phyloP scores from a whole-genome alignment of 352 stramenopile genomes.

The Pythium utonaiense region DNA sequence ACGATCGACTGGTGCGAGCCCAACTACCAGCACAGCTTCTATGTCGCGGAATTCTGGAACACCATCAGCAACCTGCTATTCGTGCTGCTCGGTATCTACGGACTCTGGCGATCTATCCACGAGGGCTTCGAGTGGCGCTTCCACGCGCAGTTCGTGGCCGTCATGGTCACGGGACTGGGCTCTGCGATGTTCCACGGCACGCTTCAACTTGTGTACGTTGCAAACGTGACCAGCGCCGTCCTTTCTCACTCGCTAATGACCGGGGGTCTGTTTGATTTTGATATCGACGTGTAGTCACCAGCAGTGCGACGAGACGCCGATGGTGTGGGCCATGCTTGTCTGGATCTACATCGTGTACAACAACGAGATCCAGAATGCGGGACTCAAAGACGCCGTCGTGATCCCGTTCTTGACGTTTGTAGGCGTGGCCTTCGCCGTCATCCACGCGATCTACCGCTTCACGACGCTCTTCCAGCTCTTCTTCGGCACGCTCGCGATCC shows the following conservation, averaged over 20 bases:
- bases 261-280: neutral
- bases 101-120: slow-evolving; percentile 57
- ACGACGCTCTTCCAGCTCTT: slow-evolving; percentile 76
- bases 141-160: slow-evolving; percentile 63
- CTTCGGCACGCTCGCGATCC: slow-evolving; percentile 56
- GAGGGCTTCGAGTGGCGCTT: slow-evolving; percentile 77
- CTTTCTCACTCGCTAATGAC: neutral
- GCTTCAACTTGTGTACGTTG: slow-evolving; percentile 50
- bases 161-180: slow-evolving; percentile 80
- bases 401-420: slow-evolving; percentile 48
- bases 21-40: slow-evolving; percentile 79
- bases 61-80: slow-evolving; percentile 82
- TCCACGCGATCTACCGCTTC: slow-evolving; percentile 78
- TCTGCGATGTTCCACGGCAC: slow-evolving; percentile 86
- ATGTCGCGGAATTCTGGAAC: slow-evolving; percentile 89
- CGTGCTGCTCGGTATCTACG: slow-evolving; percentile 70
- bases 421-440: slow-evolving; percentile 56
- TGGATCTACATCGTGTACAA: slow-evolving; percentile 86
- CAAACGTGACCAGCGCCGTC: neutral
- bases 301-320: slow-evolving; percentile 85
- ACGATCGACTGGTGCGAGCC: slow-evolving; percentile 87
- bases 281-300: slow-evolving; percentile 32
- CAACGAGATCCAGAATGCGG: slow-evolving; percentile 56
- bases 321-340: slow-evolving; percentile 78
- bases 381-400: slow-evolving; percentile 37